Evolutionary conservation across 176 grass and related monocot species (phyloP).

Genomic region (Dactylis glomerata): DNA sequence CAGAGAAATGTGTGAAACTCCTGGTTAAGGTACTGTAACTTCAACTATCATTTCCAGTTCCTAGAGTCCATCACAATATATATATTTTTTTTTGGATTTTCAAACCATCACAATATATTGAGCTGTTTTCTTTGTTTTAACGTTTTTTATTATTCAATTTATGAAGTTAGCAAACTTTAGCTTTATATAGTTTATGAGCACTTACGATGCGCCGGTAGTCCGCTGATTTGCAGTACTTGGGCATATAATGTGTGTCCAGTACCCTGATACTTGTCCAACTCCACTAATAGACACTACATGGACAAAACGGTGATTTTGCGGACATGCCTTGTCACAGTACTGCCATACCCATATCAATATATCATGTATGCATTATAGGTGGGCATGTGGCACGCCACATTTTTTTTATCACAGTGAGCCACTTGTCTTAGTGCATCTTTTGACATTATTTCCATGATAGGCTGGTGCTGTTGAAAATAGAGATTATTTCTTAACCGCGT

Average conservation of each 20-base stretch:
- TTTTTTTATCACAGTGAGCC: neutral
- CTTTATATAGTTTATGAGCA: neutral
- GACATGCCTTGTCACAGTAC: too few relatives aligned
- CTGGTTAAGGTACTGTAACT: conserved; percentile 28
- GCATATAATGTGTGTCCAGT: too few relatives aligned
- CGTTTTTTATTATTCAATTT: neutral
- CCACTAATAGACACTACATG: too few relatives aligned
- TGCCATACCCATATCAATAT: too few relatives aligned
- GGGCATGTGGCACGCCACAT: too few relatives aligned
- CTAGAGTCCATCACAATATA: too few relatives aligned
- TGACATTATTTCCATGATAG: conserved; percentile 5
- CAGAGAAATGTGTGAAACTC: conserved; percentile 10
- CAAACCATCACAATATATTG: too few relatives aligned
- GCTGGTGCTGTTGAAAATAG: conserved; percentile 12
- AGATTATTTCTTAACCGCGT: conserved; percentile 13
- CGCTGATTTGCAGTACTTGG: neutral
- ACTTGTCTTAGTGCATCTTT: neutral
- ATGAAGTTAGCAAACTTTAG: neutral
- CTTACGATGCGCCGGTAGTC: neutral
- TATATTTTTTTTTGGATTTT: too few relatives aligned
- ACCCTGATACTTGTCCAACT: too few relatives aligned
- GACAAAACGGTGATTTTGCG: too few relatives aligned
- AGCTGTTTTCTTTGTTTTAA: neutral
- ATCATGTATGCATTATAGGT: too few relatives aligned
- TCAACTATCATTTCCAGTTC: neutral